Conservation (phyloP, 371 early-diverging fungal species). For the Mucor plumbeus region DNA sequence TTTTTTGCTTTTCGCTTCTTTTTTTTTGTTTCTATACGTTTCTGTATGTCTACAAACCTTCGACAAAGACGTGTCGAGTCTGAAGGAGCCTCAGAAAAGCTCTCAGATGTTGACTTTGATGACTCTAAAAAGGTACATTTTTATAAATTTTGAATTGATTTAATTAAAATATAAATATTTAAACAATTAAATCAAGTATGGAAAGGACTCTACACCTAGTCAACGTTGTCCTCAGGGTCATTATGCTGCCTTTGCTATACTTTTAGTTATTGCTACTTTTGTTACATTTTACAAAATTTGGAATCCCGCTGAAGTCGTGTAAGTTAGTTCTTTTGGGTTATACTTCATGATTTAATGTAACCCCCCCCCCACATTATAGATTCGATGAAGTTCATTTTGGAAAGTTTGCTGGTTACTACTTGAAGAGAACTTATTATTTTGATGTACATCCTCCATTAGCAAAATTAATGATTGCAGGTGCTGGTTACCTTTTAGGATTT, state of each 20-base stretch:
- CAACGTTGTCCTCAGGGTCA: slow-evolving; percentile 14
- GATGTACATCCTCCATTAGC: slow-evolving; percentile 99
- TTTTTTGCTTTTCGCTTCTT: neutral
- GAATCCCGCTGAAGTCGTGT: slow-evolving; percentile 25
- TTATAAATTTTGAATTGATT: neutral
- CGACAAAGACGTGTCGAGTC: slow-evolving; percentile 31
- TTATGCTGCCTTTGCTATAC: neutral
- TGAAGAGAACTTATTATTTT: slow-evolving; percentile 95
- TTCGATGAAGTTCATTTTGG: slow-evolving; percentile 99
- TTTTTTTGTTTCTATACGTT: slow-evolving; percentile 9
- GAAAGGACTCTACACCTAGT: slow-evolving; percentile 12
- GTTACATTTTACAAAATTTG: slow-evolving; percentile 25
- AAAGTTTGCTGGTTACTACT: slow-evolving; percentile 97
- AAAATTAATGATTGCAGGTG: slow-evolving; percentile 92
- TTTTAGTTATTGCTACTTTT: slow-evolving; percentile 4
- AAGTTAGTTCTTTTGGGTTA: neutral
- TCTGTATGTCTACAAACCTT: slow-evolving; percentile 21
- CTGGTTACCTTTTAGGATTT: slow-evolving; percentile 87
- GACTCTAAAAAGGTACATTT: slow-evolving; percentile 30
- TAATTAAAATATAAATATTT: neutral
- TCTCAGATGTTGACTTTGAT: slow-evolving; percentile 22
- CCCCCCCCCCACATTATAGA: slow-evolving; percentile 26
- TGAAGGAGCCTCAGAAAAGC: slow-evolving; percentile 18
- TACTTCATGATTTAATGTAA: neutral
- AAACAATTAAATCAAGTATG: slow-evolving; percentile 1